These are phyloP conservation scores for Colletotrichum shisoi DNA, from an alignment of 2,329 filamentous ascomycete genomes.

Conservation along the genomic window DNA sequence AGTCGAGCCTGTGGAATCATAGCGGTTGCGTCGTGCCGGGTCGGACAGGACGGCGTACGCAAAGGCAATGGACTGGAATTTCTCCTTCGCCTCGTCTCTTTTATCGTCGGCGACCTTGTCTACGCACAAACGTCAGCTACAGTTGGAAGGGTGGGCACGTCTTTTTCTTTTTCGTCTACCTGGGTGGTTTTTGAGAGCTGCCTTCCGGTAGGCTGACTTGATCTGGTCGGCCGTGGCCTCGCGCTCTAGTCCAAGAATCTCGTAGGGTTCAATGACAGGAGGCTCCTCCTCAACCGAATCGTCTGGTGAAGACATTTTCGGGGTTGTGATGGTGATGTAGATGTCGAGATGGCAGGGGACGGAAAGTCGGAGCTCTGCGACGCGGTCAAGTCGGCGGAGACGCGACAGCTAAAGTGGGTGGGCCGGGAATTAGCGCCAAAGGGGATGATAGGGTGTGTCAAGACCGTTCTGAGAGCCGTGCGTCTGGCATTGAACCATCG, in stretches of 20 bases:
- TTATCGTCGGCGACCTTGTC: constrained; percentile 78
- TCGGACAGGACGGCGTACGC: constrained; percentile 94
- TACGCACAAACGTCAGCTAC: constrained; percentile 44
- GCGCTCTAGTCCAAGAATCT: constrained; percentile 75
- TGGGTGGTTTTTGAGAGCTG: constrained; percentile 85
- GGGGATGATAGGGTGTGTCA: not conserved
- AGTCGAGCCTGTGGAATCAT: constrained; percentile 89
- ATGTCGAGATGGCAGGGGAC: constrained; percentile 14
- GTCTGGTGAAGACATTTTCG: constrained; percentile 48
- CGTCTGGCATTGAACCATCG: not conserved
- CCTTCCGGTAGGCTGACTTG: constrained; percentile 90
- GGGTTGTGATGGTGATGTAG: not conserved
- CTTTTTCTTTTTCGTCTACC: constrained; percentile 59
- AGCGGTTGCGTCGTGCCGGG: constrained; percentile 78
- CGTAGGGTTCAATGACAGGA: constrained; percentile 77
- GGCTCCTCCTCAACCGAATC: constrained; percentile 65
- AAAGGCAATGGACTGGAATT: constrained; percentile 90
- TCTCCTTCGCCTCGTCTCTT: constrained; percentile 76
- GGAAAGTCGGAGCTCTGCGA: constrained; percentile 17
- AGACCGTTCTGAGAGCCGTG: not conserved
- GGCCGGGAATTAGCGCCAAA: not conserved
- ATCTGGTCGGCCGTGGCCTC: constrained; percentile 79
- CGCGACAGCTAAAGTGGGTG: constrained; percentile 39
- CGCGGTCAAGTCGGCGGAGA: constrained; percentile 30
- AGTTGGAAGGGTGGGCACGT: not conserved